These are phyloP conservation scores for Zymoseptoria pseudotritici DNA, from an alignment of 2,329 filamentous ascomycete species.

Conservation along the genomic window DNA sequence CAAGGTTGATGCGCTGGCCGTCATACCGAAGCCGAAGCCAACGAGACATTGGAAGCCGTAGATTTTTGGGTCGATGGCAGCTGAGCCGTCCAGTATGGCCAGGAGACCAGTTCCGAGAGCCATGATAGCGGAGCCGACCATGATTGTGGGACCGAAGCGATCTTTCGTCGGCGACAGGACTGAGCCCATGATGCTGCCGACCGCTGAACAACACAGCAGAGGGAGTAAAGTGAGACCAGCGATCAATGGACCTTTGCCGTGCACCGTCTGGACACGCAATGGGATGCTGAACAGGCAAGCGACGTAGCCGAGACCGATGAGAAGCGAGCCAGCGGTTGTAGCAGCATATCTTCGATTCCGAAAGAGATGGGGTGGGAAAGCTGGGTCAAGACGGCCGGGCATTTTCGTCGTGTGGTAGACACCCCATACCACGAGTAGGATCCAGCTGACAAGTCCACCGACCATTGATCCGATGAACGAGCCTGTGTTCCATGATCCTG, in stretches of 20 bases:
- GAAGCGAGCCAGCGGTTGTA: conserved; percentile 2
- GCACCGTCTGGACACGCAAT: conserved; percentile 18
- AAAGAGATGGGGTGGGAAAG: conserved; percentile 2
- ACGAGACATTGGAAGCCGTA: conserved; percentile 18
- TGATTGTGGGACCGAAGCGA: conserved; percentile 6
- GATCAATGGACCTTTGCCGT: conserved; percentile 11
- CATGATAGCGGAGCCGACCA: conserved; percentile 8
- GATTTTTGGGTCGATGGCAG: neutral
- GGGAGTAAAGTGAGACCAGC: conserved; percentile 19
- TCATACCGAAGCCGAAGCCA: conserved; percentile 17
- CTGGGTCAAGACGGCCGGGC: neutral
- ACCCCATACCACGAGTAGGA: conserved; percentile 1
- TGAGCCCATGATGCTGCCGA: conserved; percentile 12
- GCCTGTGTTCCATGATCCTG: neutral
- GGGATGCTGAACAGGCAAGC: conserved; percentile 18
- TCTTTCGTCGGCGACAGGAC: conserved; percentile 6
- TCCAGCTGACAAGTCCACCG: neutral
- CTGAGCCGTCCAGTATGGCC: conserved; percentile 4
- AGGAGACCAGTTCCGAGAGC: conserved; percentile 14
- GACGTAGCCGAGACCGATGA: conserved; percentile 18
- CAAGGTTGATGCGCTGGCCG: conserved; percentile 3
- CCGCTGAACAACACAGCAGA: conserved; percentile 11
- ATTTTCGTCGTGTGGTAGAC: neutral
- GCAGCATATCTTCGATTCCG: conserved; percentile 1
- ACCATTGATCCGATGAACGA: conserved; percentile 1